Evolutionary conservation across 345 rosid species (phyloP).

Genomic region (Gossypium thurberi): DNA sequence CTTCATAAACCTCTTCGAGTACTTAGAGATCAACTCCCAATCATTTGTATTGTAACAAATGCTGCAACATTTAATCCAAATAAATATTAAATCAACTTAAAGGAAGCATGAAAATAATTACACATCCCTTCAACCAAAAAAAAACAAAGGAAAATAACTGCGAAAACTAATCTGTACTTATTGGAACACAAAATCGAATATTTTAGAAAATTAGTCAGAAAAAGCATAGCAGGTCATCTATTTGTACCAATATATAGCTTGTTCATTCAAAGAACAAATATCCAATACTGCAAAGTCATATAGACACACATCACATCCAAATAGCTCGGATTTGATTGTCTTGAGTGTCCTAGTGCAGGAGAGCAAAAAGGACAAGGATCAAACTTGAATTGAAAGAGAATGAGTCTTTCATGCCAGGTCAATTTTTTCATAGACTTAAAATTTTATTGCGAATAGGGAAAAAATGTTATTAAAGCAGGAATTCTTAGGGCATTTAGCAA

Average conservation of each 20-base stretch:
- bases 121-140: not conserved
- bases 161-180: no score
- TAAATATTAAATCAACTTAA: slow-evolving; percentile 5
- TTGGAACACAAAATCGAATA: not conserved
- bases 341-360: not conserved
- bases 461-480: not conserved
- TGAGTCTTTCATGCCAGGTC: not conserved
- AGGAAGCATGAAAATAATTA: not conserved
- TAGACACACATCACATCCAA: not conserved
- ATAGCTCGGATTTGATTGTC: not conserved
- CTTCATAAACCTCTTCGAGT: slow-evolving; percentile 49
- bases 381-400: not conserved
- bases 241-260: not conserved
- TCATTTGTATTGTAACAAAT: slow-evolving; percentile 55
- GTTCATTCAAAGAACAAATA: not conserved
- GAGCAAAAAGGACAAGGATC: not conserved
- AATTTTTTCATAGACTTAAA: not conserved
- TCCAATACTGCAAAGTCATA: not conserved
- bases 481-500: slow-evolving; percentile 3
- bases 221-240: not conserved
- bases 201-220: not conserved
- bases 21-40: slow-evolving; percentile 62
- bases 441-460: not conserved
- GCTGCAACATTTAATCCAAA: slow-evolving; percentile 40
- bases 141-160: no score